Percentiles rank a stretch among this genome's conserved stretches.
These are phyloP conservation scores for Hyaloscypha bicolor DNA, from an alignment of 495 filamentous ascomycete species.

Conservation along the genomic window DNA sequence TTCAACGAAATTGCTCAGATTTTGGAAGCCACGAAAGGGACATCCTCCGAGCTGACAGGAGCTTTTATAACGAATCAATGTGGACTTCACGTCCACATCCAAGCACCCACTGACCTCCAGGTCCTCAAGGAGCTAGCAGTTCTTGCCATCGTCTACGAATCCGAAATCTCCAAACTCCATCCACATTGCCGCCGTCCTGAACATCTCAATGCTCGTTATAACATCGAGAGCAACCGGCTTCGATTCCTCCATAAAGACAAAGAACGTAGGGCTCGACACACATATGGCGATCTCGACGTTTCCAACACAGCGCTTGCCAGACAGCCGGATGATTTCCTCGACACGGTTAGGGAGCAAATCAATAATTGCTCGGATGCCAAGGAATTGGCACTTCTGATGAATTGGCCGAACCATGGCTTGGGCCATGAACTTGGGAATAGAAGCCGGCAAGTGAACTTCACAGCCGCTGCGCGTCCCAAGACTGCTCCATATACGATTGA, in stretches of 20 bases:
- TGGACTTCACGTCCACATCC: constrained; percentile 27
- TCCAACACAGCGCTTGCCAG: constrained; percentile 3
- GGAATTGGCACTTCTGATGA: neutral
- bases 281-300: neutral
- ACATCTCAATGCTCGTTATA: neutral
- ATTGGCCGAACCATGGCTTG: neutral
- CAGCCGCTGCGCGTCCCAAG: neutral
- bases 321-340: neutral
- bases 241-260: neutral
- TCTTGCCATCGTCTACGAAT: constrained; percentile 22
- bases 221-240: constrained; percentile 22
- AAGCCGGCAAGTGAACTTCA: constrained; percentile 21
- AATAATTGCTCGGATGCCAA: neutral
- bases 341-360: neutral
- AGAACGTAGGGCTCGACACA: neutral
- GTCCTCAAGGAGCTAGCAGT: constrained; percentile 25
- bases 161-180: constrained; percentile 20
- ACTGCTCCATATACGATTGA: constrained; percentile 15
- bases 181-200: constrained; percentile 22
- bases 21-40: constrained; percentile 10
- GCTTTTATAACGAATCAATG: constrained; percentile 30
- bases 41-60: neutral
- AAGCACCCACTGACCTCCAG: constrained; percentile 16
- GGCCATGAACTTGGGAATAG: constrained; percentile 11
- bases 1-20: constrained; percentile 13